Evolutionary conservation across 768 basidiomycete genomes (phyloP).

Genomic region (Pisolithus microcarpus): DNA sequence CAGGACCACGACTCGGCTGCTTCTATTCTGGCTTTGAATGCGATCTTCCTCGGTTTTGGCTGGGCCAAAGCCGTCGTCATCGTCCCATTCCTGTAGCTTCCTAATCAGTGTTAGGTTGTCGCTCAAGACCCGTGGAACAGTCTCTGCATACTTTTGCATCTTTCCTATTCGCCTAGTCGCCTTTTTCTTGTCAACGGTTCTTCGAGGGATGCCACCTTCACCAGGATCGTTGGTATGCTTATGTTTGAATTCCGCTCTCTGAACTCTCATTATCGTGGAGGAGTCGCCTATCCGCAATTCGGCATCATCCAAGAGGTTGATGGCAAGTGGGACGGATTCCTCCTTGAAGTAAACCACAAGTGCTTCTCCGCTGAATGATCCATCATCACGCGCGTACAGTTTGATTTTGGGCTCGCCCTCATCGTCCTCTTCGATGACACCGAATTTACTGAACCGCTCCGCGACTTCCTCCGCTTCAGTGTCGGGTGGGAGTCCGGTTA

Average conservation of each 20-base stretch:
- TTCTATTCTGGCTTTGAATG: conserved; percentile 39
- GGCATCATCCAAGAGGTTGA: conserved; percentile 84
- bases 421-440: conserved; percentile 89
- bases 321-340: conserved; percentile 82
- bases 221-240: conserved; percentile 43
- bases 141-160: conserved; percentile 65
- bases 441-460: conserved; percentile 87
- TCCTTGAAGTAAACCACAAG: conserved; percentile 97
- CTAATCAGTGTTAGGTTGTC: conserved; percentile 32
- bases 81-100: conserved; percentile 91
- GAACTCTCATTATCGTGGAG: conserved; percentile 63
- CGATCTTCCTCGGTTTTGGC: conserved; percentile 50
- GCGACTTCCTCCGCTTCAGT: conserved; percentile 67
- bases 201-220: conserved; percentile 40
- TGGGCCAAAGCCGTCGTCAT: conserved; percentile 87
- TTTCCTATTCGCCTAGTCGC: conserved; percentile 69
- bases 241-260: conserved; percentile 72
- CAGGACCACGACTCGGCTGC: conserved; percentile 80
- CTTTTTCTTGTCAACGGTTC: conserved; percentile 72
- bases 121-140: neutral
- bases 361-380: conserved; percentile 88
- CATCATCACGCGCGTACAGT: conserved; percentile 85
- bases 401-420: conserved; percentile 91
- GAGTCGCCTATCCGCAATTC: conserved; percentile 81
- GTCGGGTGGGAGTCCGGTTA: conserved; percentile 75